phyloP scores from a whole-genome alignment of 1,284 basidiomycete species.

The Sanghuangporus weigelae region DNA sequence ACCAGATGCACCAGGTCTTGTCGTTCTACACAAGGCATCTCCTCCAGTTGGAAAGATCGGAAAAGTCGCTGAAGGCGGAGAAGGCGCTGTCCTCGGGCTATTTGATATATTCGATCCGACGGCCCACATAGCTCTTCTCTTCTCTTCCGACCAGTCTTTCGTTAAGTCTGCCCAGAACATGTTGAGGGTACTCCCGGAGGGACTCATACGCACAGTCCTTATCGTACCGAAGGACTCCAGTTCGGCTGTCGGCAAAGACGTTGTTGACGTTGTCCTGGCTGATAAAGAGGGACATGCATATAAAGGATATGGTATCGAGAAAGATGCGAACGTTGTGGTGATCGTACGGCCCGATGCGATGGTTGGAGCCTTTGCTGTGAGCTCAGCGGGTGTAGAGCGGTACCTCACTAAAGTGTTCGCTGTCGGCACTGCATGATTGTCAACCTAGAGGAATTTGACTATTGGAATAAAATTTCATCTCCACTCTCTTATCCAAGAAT shows the following conservation, averaged over 20 bases:
- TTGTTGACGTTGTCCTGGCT: constrained; percentile 30
- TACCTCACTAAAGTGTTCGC: constrained; percentile 28
- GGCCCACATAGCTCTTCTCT: constrained; percentile 19
- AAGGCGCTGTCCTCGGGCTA: not conserved
- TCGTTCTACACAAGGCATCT: not conserved
- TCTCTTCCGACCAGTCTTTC: not conserved
- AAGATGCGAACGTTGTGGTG: constrained; percentile 27
- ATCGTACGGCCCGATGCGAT: constrained; percentile 37
- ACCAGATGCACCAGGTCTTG: constrained; percentile 20
- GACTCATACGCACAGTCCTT: not conserved
- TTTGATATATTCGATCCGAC: constrained; percentile 19
- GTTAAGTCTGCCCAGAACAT: not conserved
- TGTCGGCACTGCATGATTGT: not conserved
- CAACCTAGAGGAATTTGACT: not conserved
- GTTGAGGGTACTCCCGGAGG: not conserved
- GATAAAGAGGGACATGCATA: constrained; percentile 35
- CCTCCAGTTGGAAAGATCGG: not conserved
- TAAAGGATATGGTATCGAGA: constrained; percentile 27
- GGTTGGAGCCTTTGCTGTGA: constrained; percentile 33
- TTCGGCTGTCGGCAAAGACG: not conserved
- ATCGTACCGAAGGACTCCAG: not conserved
- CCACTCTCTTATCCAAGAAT: no score
- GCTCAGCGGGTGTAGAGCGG: constrained; percentile 25
- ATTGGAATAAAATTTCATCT: not conserved
- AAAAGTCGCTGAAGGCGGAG: not conserved